Evolutionary conservation across 495 filamentous ascomycete genomes (phyloP), one percentile per base, ranked within the genome.

Genomic region (Umbilicaria muhlenbergii): DNA sequence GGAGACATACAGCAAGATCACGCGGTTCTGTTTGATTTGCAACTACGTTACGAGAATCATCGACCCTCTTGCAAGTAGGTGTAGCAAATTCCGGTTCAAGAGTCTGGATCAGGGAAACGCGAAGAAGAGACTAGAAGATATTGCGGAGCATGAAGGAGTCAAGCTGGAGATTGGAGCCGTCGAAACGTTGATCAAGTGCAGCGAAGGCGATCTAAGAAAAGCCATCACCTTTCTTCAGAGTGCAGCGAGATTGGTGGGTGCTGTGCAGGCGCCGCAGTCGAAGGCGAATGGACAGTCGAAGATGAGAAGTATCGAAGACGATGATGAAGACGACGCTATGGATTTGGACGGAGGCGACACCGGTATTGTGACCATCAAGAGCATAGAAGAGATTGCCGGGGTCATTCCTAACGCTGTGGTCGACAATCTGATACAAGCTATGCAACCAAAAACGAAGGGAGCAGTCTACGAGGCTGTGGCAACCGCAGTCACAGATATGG

Each of bases 1-100:
- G 91, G 91, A 98, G 68, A 91, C 85, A 41, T 96, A 96, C 61
- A 82, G 75, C 61, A 86, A 83, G 56, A 95, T 96, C 56, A 99
- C 91, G 5, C 70, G 91, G 17, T 99, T 99, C 62, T 96, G 92
- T 60, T 68, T 99, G 11, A 87, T 96, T 34, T 99, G 91, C 64
- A 99, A 99, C 64, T 99, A 96, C 53, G 89, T 99, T 31, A 96
- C 91, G 0, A 67, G 91, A 43, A 96, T 99, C 55, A 99, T 99
- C 54, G 91, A 96, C 58, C 91, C 91, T 18, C 66, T 99, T 17
- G 91, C 91, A 2, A 84, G 78, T 58, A 73, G 84, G 40, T 99
- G 91, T 62, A 85, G 78, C 61, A 99, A 99, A 64, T 99, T 99
- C 62, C 72, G 91, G 15, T 99, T 99, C 71, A 99, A 99, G 78